These are phyloP conservation scores for Pleurotus ostreatus DNA, from an alignment of 768 basidiomycete genomes.

Conservation along the genomic window DNA sequence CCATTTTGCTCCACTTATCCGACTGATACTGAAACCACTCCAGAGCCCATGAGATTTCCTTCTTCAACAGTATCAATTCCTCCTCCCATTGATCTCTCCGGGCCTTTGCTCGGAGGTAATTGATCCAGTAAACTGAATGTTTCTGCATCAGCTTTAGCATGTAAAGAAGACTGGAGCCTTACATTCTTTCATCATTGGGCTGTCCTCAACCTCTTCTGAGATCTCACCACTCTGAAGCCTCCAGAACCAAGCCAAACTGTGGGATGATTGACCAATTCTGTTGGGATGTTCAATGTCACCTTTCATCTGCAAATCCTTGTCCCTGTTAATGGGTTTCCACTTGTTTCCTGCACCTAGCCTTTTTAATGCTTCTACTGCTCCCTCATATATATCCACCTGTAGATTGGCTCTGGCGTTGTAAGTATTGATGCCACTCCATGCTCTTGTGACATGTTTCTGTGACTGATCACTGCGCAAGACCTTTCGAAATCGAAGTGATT, in stretches of 20 bases:
- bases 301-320: slow-evolving; percentile 4
- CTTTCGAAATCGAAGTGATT: slow-evolving; percentile 3
- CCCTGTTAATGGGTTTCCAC: background rate
- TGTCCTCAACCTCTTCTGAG: background rate
- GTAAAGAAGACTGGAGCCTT: background rate
- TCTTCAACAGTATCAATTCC: slow-evolving; percentile 11
- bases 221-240: background rate
- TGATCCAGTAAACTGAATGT: slow-evolving; percentile 9
- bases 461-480: background rate
- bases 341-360: background rate
- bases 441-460: background rate
- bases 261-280: slow-evolving; percentile 1
- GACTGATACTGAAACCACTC: slow-evolving; percentile 4
- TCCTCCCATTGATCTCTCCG: slow-evolving; percentile 14
- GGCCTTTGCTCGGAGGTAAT: slow-evolving; percentile 15
- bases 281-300: slow-evolving; percentile 5
- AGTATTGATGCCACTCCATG: background rate
- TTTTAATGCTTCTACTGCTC: background rate
- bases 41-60: slow-evolving; percentile 18
- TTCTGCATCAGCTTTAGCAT: background rate
- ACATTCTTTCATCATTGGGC: slow-evolving; percentile 8
- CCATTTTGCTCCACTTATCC: background rate
- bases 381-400: slow-evolving; percentile 1
- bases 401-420: background rate
- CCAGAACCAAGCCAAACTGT: slow-evolving; percentile 9